A percentile compares a stretch with the other conserved stretches of the same genome.
Conservation (phyloP, 169 alveolate genomes). For the Plasmodium adleri region DNA sequence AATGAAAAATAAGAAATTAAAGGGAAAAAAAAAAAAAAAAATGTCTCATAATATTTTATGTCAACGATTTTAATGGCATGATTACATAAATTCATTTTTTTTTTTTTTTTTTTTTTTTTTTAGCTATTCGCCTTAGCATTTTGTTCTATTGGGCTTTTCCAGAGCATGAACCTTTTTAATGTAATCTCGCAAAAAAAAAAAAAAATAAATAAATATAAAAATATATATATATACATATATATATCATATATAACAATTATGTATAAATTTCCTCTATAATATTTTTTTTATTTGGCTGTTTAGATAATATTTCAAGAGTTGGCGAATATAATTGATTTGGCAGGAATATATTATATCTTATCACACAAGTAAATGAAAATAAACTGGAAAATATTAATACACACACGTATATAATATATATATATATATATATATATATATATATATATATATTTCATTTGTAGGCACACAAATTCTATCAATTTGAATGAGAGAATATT, state of each 20-base stretch:
- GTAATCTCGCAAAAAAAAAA: constrained; percentile 1
- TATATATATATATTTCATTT: background rate
- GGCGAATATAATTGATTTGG: constrained; percentile 42
- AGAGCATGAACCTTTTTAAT: constrained; percentile 57
- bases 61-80: background rate
- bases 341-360: constrained; percentile 55
- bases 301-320: constrained; percentile 61
- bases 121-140: constrained; percentile 54
- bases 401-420: background rate
- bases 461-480: constrained; percentile 42
- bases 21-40: background rate
- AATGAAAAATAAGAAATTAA: background rate
- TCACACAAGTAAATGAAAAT: constrained; percentile 31
- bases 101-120: background rate
- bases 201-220: background rate
- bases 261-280: background rate
- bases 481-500: constrained; percentile 57
- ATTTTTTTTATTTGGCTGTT: background rate
- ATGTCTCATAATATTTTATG: background rate
- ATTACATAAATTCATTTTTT: background rate
- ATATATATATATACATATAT: constrained; percentile 6
- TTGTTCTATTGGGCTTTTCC: constrained; percentile 57
- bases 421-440: background rate
- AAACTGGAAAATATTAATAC: background rate
- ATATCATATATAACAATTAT: background rate